Conservation (phyloP, 2,329 filamentous ascomycete genomes). For the Colletotrichum filicis region DNA sequence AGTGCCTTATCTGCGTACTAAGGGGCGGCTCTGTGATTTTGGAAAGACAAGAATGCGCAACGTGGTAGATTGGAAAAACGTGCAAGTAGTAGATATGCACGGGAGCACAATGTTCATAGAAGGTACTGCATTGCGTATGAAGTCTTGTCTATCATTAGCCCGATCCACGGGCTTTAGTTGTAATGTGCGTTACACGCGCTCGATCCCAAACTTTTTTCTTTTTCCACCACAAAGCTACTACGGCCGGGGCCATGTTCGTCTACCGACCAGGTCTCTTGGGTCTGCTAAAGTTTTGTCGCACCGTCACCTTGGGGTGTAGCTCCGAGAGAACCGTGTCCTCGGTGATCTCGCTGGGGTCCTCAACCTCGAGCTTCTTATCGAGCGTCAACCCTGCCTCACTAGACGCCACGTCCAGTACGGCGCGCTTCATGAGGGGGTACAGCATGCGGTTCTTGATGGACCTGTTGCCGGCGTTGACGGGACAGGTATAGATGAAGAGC, state of each 20-base stretch:
- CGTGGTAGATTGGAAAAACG: neutral
- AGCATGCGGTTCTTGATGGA: constrained; percentile 87
- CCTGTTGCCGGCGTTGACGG: constrained; percentile 71
- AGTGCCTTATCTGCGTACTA: neutral
- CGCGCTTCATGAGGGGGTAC: constrained; percentile 78
- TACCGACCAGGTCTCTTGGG: constrained; percentile 82
- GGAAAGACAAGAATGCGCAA: neutral
- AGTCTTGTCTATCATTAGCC: constrained; percentile 25
- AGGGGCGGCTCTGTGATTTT: neutral
- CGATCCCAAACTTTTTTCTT: neutral
- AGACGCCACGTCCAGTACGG: constrained; percentile 74
- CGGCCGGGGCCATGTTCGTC: constrained; percentile 1
- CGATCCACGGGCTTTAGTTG: constrained; percentile 18
- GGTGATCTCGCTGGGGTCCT: constrained; percentile 76
- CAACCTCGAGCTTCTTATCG: constrained; percentile 77
- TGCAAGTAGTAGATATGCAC: constrained; percentile 10
- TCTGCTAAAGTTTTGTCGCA: constrained; percentile 77
- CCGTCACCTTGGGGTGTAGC: constrained; percentile 73
- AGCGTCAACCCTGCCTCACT: constrained; percentile 72
- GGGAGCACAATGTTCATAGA: neutral
- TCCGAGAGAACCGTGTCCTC: constrained; percentile 73
- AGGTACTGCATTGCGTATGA: constrained; percentile 18
- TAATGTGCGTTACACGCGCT: neutral
- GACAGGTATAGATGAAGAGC: constrained; percentile 87
- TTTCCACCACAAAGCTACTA: neutral